Conservation (phyloP, 164 flowering plant genomes). For the Piper betle region DNA sequence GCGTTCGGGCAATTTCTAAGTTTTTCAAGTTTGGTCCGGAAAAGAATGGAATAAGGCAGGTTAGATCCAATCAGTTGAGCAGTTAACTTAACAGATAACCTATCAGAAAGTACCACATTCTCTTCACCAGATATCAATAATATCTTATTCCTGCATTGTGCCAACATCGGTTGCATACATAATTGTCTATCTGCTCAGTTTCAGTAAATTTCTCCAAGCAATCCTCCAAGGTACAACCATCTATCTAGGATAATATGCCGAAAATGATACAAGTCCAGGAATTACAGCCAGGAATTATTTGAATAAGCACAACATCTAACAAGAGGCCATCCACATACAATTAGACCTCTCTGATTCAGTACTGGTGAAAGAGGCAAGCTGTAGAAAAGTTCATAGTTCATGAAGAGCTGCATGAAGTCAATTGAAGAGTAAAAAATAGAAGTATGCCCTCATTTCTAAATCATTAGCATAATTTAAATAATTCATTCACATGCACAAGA, state of each 20-base stretch:
- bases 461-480: not conserved
- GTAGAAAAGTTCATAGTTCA: slow-evolving; percentile 69
- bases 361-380: slow-evolving; percentile 59
- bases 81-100: not conserved
- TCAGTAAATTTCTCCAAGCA: slow-evolving; percentile 54
- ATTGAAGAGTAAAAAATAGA: not conserved
- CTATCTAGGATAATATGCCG: slow-evolving; percentile 22
- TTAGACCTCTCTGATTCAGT: slow-evolving; percentile 20
- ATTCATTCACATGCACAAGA: slow-evolving; percentile 1
- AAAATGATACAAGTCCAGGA: not conserved
- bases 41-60: slow-evolving; percentile 4
- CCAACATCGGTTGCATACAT: slow-evolving; percentile 69
- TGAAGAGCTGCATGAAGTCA: slow-evolving; percentile 49
- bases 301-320: slow-evolving; percentile 1
- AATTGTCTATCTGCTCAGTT: slow-evolving; percentile 59
- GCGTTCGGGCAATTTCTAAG: slow-evolving; percentile 35
- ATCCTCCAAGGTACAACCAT: slow-evolving; percentile 57
- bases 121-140: slow-evolving; percentile 22
- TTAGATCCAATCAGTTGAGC: not conserved
- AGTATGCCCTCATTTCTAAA: not conserved
- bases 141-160: slow-evolving; percentile 65
- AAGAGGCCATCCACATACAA: slow-evolving; percentile 33
- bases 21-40: slow-evolving; percentile 40
- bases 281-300: not conserved
- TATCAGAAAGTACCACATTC: slow-evolving; percentile 37